phyloP scores from a whole-genome alignment of 208 protist species.

The Wallacemonas sp. region DNA sequence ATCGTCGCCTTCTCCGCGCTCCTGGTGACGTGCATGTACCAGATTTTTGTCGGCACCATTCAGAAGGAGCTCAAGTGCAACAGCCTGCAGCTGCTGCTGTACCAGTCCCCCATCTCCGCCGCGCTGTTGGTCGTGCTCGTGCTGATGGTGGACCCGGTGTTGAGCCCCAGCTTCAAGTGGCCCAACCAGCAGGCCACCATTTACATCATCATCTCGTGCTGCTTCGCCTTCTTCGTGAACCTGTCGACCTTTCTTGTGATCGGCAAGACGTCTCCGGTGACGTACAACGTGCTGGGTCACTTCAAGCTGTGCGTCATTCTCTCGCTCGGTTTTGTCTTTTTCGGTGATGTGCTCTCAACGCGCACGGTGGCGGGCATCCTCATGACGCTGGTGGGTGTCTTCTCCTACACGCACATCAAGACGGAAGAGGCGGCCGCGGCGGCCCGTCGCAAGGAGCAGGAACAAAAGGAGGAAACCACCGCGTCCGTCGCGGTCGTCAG shows the following conservation, averaged over 20 bases:
- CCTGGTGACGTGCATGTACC: slow-evolving; percentile 81
- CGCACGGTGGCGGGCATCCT: slow-evolving; percentile 48
- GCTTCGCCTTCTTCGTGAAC: slow-evolving; percentile 87
- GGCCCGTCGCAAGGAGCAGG: slow-evolving; percentile 16
- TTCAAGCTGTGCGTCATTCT: slow-evolving; percentile 86
- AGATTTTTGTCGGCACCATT: slow-evolving; percentile 88
- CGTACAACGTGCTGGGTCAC: slow-evolving; percentile 89
- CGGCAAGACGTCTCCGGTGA: slow-evolving; percentile 83
- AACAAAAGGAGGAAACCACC: slow-evolving; percentile 12
- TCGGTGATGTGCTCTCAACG: slow-evolving; percentile 36
- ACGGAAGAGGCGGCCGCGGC: slow-evolving; percentile 10
- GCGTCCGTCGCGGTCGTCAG: neutral
- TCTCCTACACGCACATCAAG: slow-evolving; percentile 84
- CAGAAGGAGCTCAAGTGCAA: slow-evolving; percentile 80
- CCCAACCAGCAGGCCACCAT: slow-evolving; percentile 28
- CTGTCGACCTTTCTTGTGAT: slow-evolving; percentile 90
- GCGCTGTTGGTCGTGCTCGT: slow-evolving; percentile 60
- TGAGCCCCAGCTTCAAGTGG: slow-evolving; percentile 15
- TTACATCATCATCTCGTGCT: slow-evolving; percentile 47
- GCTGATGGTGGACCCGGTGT: slow-evolving; percentile 49
- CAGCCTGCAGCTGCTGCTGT: slow-evolving; percentile 85
- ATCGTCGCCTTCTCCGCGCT: slow-evolving; percentile 64
- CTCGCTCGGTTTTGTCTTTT: slow-evolving; percentile 67
- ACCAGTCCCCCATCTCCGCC: slow-evolving; percentile 83
- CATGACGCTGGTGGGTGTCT: slow-evolving; percentile 60